Percentiles rank a stretch among this genome's conserved stretches.
Conservation (phyloP, 768 basidiomycete species). For the Lactarius hengduanensis region DNA sequence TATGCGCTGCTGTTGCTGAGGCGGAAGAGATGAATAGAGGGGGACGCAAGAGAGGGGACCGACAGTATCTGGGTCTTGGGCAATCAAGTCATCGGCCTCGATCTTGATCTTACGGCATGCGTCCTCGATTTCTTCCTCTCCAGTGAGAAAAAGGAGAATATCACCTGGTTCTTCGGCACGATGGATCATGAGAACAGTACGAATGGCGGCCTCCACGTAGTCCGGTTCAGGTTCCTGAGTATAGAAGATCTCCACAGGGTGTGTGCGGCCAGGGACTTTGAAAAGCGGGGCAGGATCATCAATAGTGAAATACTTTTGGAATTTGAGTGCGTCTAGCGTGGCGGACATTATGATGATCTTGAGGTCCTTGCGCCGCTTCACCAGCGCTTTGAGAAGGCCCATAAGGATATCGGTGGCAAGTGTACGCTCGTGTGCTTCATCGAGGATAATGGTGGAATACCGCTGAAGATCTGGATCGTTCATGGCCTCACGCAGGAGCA, state of each 20-base stretch:
- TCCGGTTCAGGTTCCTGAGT: conserved; percentile 91
- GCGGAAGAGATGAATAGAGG: conserved; percentile 92
- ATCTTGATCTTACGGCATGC: conserved; percentile 90
- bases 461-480: conserved; percentile 85
- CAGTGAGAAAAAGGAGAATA: conserved; percentile 91
- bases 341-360: conserved; percentile 99
- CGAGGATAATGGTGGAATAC: conserved; percentile 97
- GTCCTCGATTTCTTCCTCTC: conserved; percentile 98
- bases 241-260: conserved; percentile 95
- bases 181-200: conserved; percentile 96
- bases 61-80: conserved; percentile 67
- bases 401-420: conserved; percentile 98
- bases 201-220: conserved; percentile 95
- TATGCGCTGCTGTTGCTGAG: conserved; percentile 93
- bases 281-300: conserved; percentile 64
- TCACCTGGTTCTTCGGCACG: conserved; percentile 93
- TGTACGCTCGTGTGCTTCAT: conserved; percentile 98
- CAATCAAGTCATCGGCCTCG: conserved; percentile 82
- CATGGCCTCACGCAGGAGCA: conserved; percentile 98
- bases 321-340: conserved; percentile 94
- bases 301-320: conserved; percentile 88
- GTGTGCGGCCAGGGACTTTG: conserved; percentile 90
- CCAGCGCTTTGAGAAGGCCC: conserved; percentile 88
- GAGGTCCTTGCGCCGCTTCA: conserved; percentile 77
- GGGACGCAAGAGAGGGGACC: conserved; percentile 91